Base-by-base conservation (phyloP, 1,284 basidiomycete genomes). In the Pholiota adiposa region DNA sequence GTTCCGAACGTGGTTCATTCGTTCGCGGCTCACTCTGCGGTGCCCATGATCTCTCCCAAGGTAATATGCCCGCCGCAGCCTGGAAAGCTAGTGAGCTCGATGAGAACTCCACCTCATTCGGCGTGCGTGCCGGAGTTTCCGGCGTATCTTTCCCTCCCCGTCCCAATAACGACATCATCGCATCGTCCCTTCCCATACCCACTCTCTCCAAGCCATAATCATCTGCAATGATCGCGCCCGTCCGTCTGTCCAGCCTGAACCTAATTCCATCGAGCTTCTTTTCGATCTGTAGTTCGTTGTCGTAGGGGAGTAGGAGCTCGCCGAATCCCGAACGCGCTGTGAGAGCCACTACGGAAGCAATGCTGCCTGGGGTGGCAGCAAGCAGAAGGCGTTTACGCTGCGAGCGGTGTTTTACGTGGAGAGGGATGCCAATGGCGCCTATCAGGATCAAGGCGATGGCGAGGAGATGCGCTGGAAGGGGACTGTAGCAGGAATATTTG, bases 291-390 rank as follows among this genome's bases (percentile, higher is more conserved):
- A 60, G 51, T 41, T 77, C 71, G 54, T 81, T 72, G 67, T 89
- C 86, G 58, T 85, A 87, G 0, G 87, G 88, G 21, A 81, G 66
- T n/a, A 88, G 70, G 12, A 86, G 75, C 46, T 85, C 78, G 27
- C 86, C 87, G 60, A 87, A 87, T 27, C 86, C 87, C 33, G 85
- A 86, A 27, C 79, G 83, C 0, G 83, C 74, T 0, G 88, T 86
- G 58, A 87, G 75, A 2, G 87, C 79, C 6, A 83, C 73, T 29
- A 81, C 75, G 5, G 81, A 73, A 3, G 80, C 87, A 48, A 89
- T 85, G 34, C 79, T 82, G n/a, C 88, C 87, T 0, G 87, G 87
- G 6, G 78, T 75, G 21, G 80, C 73, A 2, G 84, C 77, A 12
- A 90, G 73, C 66, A 80, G 80, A n/a, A 89, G 69, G 23, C 73